Evolutionary conservation across 495 filamentous ascomycete species (phyloP), one percentile per base, ranked within the genome.

Genomic region (Penicillium goetzii): DNA sequence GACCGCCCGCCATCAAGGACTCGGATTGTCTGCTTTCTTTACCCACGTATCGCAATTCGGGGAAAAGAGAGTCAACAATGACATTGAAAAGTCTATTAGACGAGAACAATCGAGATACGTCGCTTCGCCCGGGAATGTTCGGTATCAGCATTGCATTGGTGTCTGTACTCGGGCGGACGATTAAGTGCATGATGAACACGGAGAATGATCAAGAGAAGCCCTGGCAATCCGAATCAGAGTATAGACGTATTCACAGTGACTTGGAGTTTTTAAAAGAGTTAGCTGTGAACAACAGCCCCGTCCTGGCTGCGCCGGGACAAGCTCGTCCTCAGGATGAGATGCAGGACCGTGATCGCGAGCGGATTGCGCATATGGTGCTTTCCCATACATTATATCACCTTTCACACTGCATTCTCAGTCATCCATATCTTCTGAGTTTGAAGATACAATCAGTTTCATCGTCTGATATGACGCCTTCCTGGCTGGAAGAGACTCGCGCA

Each of bases 361-460:
- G 65, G 26, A 63, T 61, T n/a, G 62, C 63, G 10, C 73, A 69
- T 17, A 59, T 74, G 59, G 64, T 74, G 7, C 66, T 73, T 25
- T 68, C 72, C 21, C 61, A 64, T 49, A 67, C 72, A 1, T 26
- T 74, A n/a, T 76, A 66, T 50, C 67, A 70, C 47, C 62, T 72
- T 19, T 45, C 56, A 15, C 66, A 70, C 40, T 76, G 74, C 56
- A 66, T 74, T 36, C 59, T 76, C n/a, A 64, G 65, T 17, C 74
- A 76, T 56, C 74, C 72, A 4, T 72, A 74, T 47, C 59, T 73
- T 0, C 63, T 76, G 5, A 59, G 59, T 4, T 21, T 59, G 7
- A 68, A 70, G 23, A 30, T 70, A 17, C 59, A 66, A 32, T 56
- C 55, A 2, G 23, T 21, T 30, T 14, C 10, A 30, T 14, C 19